phyloP scores from a whole-genome alignment of 202 grass and related monocot genomes.

The Panicum hallii region DNA sequence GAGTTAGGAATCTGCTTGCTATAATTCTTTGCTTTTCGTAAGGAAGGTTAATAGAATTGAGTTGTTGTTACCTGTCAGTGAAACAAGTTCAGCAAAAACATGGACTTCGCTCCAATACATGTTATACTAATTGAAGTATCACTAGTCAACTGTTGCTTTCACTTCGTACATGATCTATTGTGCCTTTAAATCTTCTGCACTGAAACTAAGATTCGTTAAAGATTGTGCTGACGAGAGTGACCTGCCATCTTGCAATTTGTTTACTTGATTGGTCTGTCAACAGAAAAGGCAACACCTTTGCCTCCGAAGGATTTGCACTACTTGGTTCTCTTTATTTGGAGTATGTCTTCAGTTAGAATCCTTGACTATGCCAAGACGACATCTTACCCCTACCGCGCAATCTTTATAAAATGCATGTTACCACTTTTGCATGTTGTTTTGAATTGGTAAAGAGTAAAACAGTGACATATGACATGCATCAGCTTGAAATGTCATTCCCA shows the following conservation, averaged over 20 bases:
- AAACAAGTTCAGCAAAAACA: constrained; percentile 18
- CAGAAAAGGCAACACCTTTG: constrained; percentile 1
- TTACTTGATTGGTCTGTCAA: background rate
- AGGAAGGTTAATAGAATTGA: background rate
- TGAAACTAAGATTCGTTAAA: background rate
- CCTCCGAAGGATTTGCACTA: background rate
- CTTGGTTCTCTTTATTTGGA: constrained; percentile 7
- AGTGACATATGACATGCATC: background rate
- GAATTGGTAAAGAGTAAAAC: background rate
- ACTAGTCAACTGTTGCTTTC: constrained; percentile 19
- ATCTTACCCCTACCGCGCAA: background rate
- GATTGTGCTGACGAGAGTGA: constrained; percentile 4
- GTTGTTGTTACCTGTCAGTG: constrained; percentile 7
- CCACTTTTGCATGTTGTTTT: background rate
- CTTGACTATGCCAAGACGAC: background rate
- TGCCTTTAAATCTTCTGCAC: background rate
- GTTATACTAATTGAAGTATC: constrained; percentile 2
- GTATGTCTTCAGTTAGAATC: background rate
- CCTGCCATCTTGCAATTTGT: background rate
- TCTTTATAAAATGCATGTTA: constrained; percentile 23
- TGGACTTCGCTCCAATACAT: background rate
- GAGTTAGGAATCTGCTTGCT: constrained; percentile 4
- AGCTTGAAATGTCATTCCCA: background rate
- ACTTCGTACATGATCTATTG: constrained; percentile 16
- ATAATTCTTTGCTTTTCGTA: background rate